Percentiles rank a stretch among this genome's conserved stretches.
phyloP scores from a whole-genome alignment of 305 asterid genomes.

The Fraxinus velutina region DNA sequence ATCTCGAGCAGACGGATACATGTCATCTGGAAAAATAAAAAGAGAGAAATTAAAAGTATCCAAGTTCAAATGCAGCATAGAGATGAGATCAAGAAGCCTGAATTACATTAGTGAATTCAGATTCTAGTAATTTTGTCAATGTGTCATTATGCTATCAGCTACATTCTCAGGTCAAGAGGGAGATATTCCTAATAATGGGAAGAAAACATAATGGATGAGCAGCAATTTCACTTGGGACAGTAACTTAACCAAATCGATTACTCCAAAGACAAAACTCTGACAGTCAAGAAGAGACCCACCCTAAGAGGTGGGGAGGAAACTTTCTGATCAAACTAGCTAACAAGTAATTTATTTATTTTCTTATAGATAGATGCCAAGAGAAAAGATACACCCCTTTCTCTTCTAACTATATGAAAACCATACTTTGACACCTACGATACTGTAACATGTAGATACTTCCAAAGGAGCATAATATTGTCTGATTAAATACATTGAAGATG shows the following conservation, averaged over 20 bases:
- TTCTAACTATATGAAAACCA: background rate
- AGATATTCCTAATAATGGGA: background rate
- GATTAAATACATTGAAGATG: background rate
- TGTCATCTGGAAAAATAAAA: conserved; percentile 68
- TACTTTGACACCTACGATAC: background rate
- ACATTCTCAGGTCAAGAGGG: background rate
- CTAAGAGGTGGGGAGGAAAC: background rate
- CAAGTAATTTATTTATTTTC: background rate
- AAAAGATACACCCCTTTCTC: background rate
- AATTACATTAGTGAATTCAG: conserved; percentile 22
- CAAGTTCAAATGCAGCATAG: conserved; percentile 19
- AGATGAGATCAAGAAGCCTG: conserved; percentile 19
- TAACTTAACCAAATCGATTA: background rate
- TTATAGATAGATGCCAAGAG: background rate
- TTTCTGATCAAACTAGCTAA: background rate
- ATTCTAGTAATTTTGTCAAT: conserved; percentile 22
- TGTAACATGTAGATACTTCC: conserved; percentile 4
- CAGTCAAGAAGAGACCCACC: background rate
- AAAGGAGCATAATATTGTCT: background rate
- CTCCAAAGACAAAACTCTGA: background rate
- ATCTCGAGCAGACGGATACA: conserved; percentile 86
- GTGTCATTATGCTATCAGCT: background rate
- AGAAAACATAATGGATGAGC: background rate
- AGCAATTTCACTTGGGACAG: background rate
- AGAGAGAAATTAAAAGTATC: conserved; percentile 15